These are phyloP conservation scores for Monilinia laxa DNA, from an alignment of 2,329 filamentous ascomycete species.

Conservation along the genomic window DNA sequence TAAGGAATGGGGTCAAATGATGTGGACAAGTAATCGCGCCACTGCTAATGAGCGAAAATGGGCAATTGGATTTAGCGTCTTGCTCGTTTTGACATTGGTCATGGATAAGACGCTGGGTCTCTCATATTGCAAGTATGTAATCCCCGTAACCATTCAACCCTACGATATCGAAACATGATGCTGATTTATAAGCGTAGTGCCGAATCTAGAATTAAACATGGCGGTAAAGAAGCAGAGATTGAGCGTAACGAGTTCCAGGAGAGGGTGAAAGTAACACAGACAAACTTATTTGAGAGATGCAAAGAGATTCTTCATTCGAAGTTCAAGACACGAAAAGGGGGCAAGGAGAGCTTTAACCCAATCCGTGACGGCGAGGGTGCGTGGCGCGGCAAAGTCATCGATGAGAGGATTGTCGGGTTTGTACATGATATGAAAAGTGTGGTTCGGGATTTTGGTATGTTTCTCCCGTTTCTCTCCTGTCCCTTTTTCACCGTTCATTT, in stretches of 20 bases:
- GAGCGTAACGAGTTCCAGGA: slow-evolving; percentile 32
- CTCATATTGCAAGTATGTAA: slow-evolving; percentile 26
- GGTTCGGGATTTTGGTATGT: slow-evolving; percentile 36
- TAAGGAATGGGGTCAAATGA: slow-evolving; percentile 38
- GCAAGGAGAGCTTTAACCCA: slow-evolving; percentile 40
- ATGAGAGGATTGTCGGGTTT: slow-evolving; percentile 30
- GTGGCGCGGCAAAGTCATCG: slow-evolving; percentile 33
- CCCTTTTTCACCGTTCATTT: not conserved
- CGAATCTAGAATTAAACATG: slow-evolving; percentile 31
- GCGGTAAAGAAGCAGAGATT: slow-evolving; percentile 27
- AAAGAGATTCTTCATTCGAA: slow-evolving; percentile 41
- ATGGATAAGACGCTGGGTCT: slow-evolving; percentile 35
- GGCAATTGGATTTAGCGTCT: slow-evolving; percentile 38
- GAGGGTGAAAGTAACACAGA: slow-evolving; percentile 35
- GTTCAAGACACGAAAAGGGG: slow-evolving; percentile 40
- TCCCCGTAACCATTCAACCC: not conserved
- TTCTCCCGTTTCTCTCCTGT: slow-evolving; percentile 5
- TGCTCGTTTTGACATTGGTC: slow-evolving; percentile 36
- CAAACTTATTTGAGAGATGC: slow-evolving; percentile 38
- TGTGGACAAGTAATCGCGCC: slow-evolving; percentile 37
- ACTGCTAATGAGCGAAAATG: slow-evolving; percentile 37
- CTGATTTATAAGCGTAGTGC: slow-evolving; percentile 32
- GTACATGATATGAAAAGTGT: slow-evolving; percentile 33
- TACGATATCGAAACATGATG: slow-evolving; percentile 32
- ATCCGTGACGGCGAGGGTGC: slow-evolving; percentile 38